phyloP scores from a whole-genome alignment of 768 basidiomycete genomes.

The Termitomyces sp. region DNA sequence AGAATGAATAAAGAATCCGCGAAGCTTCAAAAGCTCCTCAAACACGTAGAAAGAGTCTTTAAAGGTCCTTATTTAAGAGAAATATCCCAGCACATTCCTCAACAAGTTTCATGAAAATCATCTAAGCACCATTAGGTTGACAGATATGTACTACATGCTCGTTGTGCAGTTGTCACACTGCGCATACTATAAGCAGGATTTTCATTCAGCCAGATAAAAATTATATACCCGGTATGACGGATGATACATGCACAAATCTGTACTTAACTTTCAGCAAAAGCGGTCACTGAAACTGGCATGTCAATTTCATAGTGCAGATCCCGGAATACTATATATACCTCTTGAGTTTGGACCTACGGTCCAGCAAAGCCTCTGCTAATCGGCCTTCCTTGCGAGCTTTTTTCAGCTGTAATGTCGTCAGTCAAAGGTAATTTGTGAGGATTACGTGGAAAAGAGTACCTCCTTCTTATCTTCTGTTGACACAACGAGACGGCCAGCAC shows the following conservation, averaged over 20 bases:
- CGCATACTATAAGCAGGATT: neutral
- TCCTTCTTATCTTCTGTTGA: constrained; percentile 70
- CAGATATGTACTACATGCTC: neutral
- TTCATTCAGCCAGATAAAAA: neutral
- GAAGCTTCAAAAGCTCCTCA: neutral
- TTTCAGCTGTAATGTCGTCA: constrained; percentile 50
- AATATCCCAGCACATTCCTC: neutral
- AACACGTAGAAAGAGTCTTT: neutral
- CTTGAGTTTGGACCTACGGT: constrained; percentile 78
- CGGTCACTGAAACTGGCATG: constrained; percentile 32
- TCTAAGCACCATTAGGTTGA: no score
- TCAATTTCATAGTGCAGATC: neutral
- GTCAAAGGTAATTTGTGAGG: neutral
- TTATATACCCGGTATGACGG: neutral
- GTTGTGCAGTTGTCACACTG: neutral
- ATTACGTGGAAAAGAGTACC: constrained; percentile 30
- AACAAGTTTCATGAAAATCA: neutral
- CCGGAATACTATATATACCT: constrained; percentile 39
- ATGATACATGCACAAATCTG: neutral
- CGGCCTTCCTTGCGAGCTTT: constrained; percentile 73
- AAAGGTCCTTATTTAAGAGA: neutral
- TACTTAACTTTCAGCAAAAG: constrained; percentile 34
- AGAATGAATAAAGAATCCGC: no score
- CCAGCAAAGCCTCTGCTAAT: constrained; percentile 74
- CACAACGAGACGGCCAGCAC: constrained; percentile 67